Conservation (phyloP, 345 rosid genomes). For the Pugionium dolabratum region DNA sequence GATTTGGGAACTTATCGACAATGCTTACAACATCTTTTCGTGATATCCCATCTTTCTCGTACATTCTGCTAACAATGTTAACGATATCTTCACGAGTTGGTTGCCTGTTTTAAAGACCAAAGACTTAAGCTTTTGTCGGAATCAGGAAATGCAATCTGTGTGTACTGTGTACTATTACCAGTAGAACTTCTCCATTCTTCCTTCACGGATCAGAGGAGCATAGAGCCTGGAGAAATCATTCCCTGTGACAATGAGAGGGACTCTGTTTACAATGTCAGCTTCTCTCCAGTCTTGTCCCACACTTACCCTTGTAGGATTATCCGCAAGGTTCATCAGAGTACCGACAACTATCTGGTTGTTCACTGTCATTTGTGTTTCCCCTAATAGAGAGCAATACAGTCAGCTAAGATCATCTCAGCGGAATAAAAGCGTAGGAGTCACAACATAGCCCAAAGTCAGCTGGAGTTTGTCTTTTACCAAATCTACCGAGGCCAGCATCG, state of each 20-base stretch:
- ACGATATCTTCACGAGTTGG: slow-evolving; percentile 83
- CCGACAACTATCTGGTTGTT: slow-evolving; percentile 95
- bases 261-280: slow-evolving; percentile 70
- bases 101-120: slow-evolving; percentile 61
- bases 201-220: slow-evolving; percentile 98
- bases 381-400: slow-evolving; percentile 40
- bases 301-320: slow-evolving; percentile 95
- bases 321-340: slow-evolving; percentile 86
- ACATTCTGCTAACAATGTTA: slow-evolving; percentile 85
- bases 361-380: slow-evolving; percentile 91
- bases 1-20: slow-evolving; percentile 82
- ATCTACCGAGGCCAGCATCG: slow-evolving; percentile 98
- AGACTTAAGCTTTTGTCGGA: slow-evolving; percentile 20
- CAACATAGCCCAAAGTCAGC: slow-evolving; percentile 6
- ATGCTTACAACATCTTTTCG: slow-evolving; percentile 61
- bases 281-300: slow-evolving; percentile 96
- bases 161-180: slow-evolving; percentile 48
- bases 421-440: slow-evolving; percentile 13
- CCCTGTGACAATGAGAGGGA: slow-evolving; percentile 89
- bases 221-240: slow-evolving; percentile 86
- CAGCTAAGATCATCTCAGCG: slow-evolving; percentile 2
- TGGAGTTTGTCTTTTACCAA: slow-evolving; percentile 56
- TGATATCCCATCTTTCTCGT: slow-evolving; percentile 81
- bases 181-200: slow-evolving; percentile 96
- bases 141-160: slow-evolving; percentile 4